Evolutionary conservation across 106 monocot species (phyloP).

Genomic region (Dendrobium huoshanense): DNA sequence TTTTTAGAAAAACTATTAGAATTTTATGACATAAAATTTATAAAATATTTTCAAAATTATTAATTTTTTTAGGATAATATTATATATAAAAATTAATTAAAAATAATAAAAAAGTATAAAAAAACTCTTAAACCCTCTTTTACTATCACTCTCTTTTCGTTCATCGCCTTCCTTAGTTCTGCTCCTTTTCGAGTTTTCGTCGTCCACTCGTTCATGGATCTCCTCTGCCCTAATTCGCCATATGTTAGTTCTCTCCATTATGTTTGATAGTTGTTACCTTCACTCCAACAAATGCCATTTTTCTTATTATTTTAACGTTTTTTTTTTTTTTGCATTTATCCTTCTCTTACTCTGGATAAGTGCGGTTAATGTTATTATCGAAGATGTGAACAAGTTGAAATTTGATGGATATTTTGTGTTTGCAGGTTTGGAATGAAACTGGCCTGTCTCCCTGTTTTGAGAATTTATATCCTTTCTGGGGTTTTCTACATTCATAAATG

Average conservation of each 20-base stretch:
- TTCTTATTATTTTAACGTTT: background rate
- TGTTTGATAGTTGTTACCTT: background rate
- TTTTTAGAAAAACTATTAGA: too few relatives aligned
- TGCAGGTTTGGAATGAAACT: slow-evolving; percentile 8
- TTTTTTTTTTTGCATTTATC: background rate
- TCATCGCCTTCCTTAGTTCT: background rate
- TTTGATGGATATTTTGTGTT: background rate
- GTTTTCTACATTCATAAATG: background rate
- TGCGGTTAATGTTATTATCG: background rate
- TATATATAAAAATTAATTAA: too few relatives aligned
- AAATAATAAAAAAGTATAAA: too few relatives aligned
- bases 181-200: background rate
- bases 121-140: too few relatives aligned
- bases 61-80: too few relatives aligned
- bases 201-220: background rate
- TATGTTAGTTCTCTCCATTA: background rate
- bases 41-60: too few relatives aligned
- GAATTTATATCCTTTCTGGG: slow-evolving; percentile 2
- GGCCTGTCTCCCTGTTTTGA: slow-evolving; percentile 3
- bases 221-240: slow-evolving; percentile 5
- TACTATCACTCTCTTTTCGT: background rate
- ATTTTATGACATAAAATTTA: too few relatives aligned
- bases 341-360: too few relatives aligned
- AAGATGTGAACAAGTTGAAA: background rate
- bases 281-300: background rate